Base-by-base conservation (phyloP, 73 alveolate genomes). In the Durusdinium trenchii region DNA sequence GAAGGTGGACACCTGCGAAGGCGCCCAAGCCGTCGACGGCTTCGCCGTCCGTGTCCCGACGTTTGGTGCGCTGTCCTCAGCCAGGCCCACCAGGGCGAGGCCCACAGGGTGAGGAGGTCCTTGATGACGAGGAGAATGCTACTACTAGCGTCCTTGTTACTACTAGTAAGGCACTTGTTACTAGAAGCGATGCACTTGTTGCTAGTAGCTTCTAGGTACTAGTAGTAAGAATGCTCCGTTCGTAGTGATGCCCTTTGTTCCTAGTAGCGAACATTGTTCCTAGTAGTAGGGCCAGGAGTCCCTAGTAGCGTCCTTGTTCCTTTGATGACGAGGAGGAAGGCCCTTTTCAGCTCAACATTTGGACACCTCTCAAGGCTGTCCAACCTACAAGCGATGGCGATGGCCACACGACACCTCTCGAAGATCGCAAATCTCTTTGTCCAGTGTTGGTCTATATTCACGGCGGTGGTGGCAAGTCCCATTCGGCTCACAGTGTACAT, bases 381-480 rank as follows among this genome's bases (percentile, higher is more conserved):
- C 45, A 26, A 35, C 30, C n/a, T n/a, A n/a, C n/a, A n/a, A n/a
- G n/a, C n/a, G n/a, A n/a, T n/a, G n/a, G n/a, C n/a, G n/a, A n/a
- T n/a, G n/a, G n/a, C n/a, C 78, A 75, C 16, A 40, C 26, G 51
- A 10, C n/a, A 43, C 7, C 50, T 1, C 93, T 61, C 54, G 38
- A n/a, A 38, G 61, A 45, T 16, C 48, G 20, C 32, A 50, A 35
- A 54, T 12, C 28, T 54, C 64, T 9, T 12, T 9, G 38, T 36
- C 96, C 96, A 18, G 96, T 89, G 40, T 45, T 89, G 96, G 64
- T 89, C 51, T 89, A 64, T 50, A 89, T 89, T 67, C 96, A 89
- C 42, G 96, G 96, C 28, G 96, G 96, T 2, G 96, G 96, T 9
- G 83, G 83, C 48, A 89, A 89, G 54, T 85, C 78, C n/a, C 95